phyloP scores from a whole-genome alignment of 2,329 filamentous ascomycete genomes.

The Epichloe uncinata region DNA sequence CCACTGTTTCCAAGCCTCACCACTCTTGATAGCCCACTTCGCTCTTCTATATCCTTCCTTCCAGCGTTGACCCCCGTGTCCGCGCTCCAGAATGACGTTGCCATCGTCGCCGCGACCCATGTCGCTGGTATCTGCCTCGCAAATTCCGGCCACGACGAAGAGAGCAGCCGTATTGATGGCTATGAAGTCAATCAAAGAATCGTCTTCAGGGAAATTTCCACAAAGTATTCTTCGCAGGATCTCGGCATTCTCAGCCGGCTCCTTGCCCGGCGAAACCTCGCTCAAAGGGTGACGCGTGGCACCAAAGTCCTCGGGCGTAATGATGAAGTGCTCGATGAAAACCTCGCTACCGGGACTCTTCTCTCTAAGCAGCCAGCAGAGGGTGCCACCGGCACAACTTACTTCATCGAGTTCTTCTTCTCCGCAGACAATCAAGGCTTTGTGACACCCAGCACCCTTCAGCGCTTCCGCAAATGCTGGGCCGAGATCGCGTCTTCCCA shows the following conservation, averaged over 20 bases:
- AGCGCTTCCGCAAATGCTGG: conserved; percentile 82
- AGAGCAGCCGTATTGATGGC: conserved; percentile 86
- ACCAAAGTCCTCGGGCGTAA: conserved; percentile 81
- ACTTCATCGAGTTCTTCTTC: conserved; percentile 93
- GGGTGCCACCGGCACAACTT: conserved; percentile 75
- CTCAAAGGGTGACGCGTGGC: conserved; percentile 58
- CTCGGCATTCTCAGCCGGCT: conserved; percentile 73
- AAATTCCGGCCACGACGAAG: conserved; percentile 73
- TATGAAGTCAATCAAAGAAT: conserved; percentile 87
- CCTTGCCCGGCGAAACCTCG: conserved; percentile 72
- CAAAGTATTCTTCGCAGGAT: conserved; percentile 68
- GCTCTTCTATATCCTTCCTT: conserved; percentile 87
- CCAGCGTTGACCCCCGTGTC: conserved; percentile 80
- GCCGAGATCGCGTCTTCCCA: conserved; percentile 76
- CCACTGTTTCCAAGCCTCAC: conserved; percentile 75
- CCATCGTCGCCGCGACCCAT: conserved; percentile 76
- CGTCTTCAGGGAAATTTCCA: conserved; percentile 57
- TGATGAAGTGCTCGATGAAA: conserved; percentile 60
- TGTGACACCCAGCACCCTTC: conserved; percentile 58
- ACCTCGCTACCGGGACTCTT: conserved; percentile 26
- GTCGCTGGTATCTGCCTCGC: conserved; percentile 65
- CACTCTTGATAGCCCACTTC: conserved; percentile 76
- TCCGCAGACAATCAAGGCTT: conserved; percentile 85
- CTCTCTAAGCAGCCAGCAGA: conserved; percentile 70
- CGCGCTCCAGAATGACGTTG: conserved; percentile 65